Conservation (phyloP, 371 early-diverging fungal genomes). For the Rhizopus arrhizus region DNA sequence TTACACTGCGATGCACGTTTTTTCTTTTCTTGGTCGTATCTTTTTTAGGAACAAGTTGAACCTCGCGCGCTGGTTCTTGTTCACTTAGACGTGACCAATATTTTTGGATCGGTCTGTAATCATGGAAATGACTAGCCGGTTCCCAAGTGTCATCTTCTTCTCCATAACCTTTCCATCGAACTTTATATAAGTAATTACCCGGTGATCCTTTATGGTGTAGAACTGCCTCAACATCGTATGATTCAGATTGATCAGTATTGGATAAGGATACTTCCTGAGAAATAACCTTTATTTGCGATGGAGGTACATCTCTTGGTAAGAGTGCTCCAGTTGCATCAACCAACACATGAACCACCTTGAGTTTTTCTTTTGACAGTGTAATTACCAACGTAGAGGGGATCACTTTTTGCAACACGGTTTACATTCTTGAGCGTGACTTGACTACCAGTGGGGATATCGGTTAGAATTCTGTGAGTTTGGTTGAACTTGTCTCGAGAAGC, state of each 20-base stretch:
- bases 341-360: background rate
- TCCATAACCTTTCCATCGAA: constrained; percentile 27
- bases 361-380: constrained; percentile 6
- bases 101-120: constrained; percentile 15
- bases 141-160: constrained; percentile 32
- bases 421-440: no score
- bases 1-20: no score
- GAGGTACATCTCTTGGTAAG: background rate
- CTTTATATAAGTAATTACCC: constrained; percentile 12
- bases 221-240: background rate
- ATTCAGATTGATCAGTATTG: no score
- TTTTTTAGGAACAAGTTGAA: no score
- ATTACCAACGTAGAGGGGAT: constrained; percentile 1
- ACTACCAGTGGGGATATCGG: no score
- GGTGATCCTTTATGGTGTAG: background rate
- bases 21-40: no score
- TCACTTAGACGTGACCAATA: constrained; percentile 3
- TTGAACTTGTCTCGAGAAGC: no score
- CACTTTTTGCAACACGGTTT: background rate
- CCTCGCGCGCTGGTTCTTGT: no score
- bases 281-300: no score
- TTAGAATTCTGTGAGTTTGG: no score
- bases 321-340: constrained; percentile 1
- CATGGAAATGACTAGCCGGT: constrained; percentile 20
- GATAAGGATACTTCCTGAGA: no score